Conservation (phyloP, 2,329 filamentous ascomycete genomes). For the Amphichorda felina region DNA sequence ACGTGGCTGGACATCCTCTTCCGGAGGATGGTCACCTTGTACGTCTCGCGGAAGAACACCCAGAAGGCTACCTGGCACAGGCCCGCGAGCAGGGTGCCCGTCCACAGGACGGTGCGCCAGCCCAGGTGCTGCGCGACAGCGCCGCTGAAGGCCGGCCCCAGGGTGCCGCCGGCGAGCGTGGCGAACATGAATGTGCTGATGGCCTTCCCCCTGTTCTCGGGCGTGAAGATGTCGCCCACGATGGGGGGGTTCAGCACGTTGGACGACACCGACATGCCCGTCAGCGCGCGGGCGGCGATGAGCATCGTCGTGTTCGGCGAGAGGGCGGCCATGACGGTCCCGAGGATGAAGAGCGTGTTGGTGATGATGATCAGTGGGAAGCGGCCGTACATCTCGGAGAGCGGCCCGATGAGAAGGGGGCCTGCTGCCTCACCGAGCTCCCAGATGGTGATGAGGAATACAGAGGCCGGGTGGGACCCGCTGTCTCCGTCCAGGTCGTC, state of each 20-base stretch:
- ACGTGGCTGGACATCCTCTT: constrained; percentile 6
- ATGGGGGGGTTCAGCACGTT: constrained; percentile 55
- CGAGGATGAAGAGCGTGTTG: constrained; percentile 36
- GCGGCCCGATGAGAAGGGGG: constrained; percentile 46
- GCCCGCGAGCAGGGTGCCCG: constrained; percentile 32
- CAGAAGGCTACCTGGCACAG: constrained; percentile 39
- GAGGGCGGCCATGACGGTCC: constrained; percentile 34
- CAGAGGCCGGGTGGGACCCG: constrained; percentile 31
- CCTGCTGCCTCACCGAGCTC: constrained; percentile 55
- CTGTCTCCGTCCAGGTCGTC: constrained; percentile 26
- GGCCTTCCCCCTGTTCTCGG: constrained; percentile 43
- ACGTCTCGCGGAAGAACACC: constrained; percentile 45
- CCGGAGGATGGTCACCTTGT: constrained; percentile 42
- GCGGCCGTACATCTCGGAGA: constrained; percentile 49
- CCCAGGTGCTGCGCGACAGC: constrained; percentile 40
- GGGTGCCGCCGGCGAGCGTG: constrained; percentile 44
- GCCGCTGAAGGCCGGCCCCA: constrained; percentile 43
- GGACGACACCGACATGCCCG: constrained; percentile 50
- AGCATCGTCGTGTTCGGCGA: constrained; percentile 32
- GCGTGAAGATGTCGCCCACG: constrained; percentile 48
- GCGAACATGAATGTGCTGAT: constrained; percentile 46
- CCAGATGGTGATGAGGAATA: constrained; percentile 59
- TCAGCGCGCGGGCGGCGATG: constrained; percentile 41
- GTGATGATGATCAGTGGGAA: constrained; percentile 39
- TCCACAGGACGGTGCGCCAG: constrained; percentile 42